Base-by-base conservation (phyloP, 768 basidiomycete genomes). In the Psilocybe azurescens region DNA sequence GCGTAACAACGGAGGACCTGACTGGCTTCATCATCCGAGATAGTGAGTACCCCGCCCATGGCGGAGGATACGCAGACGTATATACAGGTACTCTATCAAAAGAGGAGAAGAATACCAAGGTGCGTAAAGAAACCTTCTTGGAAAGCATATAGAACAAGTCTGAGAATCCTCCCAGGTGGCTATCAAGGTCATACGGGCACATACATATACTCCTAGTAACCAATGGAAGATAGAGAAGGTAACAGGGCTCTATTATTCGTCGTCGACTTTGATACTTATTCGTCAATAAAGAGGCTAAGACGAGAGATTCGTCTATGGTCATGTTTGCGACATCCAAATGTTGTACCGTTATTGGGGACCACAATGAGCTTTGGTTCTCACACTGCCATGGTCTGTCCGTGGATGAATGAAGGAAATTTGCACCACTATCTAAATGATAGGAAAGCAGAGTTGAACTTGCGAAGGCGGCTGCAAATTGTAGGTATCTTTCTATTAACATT, bases 151-250 rank as follows among this genome's bases (percentile, higher is more conserved):
- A 24, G 24, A 24, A 3, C 14, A 16, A 44, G 5, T 44, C n/a
- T 44, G 11, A 14, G 14, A 44, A 5, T 44, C 7, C 41, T 52
- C 1, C 20, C 9, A n/a, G 67, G 65, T 66, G 16, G 61, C 65
- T 14, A 50, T 66, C 24, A 66, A 66, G 41, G 61, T 65, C n/a
- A 60, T 66, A 20, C 65, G 65, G 13, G 29, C 65, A 5, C 65
- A 66, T 58, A 66, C 55, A 2, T 66, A 63, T 41, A 63, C 20
- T 8, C 52, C 59, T 28, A 47, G 33, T 4, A 60, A 63, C 47
- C 36, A 49, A 20, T 59, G 54, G 49, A 63, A 63, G 20, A 59
- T 66, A 2, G 61, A 63, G 7, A 60, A 66, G 65, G 65, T 63
- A 8, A 4, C 50, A 29, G 8, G 1, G 11, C 30, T 52, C 30